Base-by-base conservation (phyloP, 108 stramenopile species). In the Hondaea fermentalgiana region DNA sequence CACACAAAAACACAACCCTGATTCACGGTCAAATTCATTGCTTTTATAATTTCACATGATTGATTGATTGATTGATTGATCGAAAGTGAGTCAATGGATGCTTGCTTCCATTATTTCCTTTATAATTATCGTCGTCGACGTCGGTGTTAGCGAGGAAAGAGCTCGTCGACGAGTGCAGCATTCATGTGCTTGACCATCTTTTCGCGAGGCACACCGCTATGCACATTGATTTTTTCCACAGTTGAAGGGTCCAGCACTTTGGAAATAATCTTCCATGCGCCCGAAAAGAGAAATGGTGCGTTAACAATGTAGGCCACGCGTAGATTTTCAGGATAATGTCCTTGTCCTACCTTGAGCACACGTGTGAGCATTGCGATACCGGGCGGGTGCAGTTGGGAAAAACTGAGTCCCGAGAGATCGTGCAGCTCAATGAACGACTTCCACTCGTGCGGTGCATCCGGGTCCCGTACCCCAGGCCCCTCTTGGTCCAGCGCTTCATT, bases 261-360 rank as follows among this genome's bases (percentile, higher is more conserved):
- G 76, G 49, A 53, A 12, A 83, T 83, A 45, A 83, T 45, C 51
- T 47, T 53, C 76, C 76, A 83, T 6, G 76, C 76, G 6, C 76
- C 76, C 12, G 76, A 47, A 53, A 83, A 83, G 12, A 83, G 28
- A 17, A 47, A 83, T 17, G 76, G 76, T 0, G 76, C 76, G 28
- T 83, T 83, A 0, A 47, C 45, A 12, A 83, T 83, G 23, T 21
- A 83, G 76, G 49, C 45, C 23, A 12, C 76, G 1, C 76, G 76
- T 16, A 83, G 76, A 83, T 83, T 83, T 23, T 83, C 76, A 6
- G 76, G 76, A 45, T 83, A 83, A 35, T 83, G 45, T 12, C 76
- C 76, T 35, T 83, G 76, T 6, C 76, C 76, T 35, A 83, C 76
- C n/a, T 83, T 83, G 45, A 83, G 76, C 16, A 83, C 76, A 16